Evolutionary conservation across 768 basidiomycete species (phyloP).

Genomic region (Hypsizygus marmoreus): DNA sequence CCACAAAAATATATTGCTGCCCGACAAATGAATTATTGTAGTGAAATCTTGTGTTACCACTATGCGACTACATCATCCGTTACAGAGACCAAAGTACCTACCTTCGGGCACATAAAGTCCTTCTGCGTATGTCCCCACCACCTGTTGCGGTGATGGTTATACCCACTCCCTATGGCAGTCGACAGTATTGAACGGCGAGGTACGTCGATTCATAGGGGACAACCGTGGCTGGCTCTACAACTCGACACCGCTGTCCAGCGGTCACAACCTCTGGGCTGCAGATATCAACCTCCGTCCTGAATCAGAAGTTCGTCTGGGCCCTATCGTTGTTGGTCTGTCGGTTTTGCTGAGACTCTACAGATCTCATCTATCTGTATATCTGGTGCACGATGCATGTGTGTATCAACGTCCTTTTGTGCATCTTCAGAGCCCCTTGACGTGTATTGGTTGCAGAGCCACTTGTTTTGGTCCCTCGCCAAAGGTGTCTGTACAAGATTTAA

Average conservation of each 20-base stretch:
- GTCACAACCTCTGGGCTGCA: slow-evolving; percentile 36
- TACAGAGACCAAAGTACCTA: slow-evolving; percentile 28
- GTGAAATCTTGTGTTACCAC: slow-evolving; percentile 42
- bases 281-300: slow-evolving; percentile 44
- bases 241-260: slow-evolving; percentile 17
- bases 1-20: neutral
- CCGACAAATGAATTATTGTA: slow-evolving; percentile 18
- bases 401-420: slow-evolving; percentile 7
- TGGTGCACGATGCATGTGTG: slow-evolving; percentile 52
- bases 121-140: slow-evolving; percentile 42
- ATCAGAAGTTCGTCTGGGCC: slow-evolving; percentile 31
- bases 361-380: slow-evolving; percentile 54
- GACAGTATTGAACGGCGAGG: slow-evolving; percentile 28
- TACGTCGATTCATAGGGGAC: slow-evolving; percentile 51
- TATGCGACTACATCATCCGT: slow-evolving; percentile 38
- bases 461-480: slow-evolving; percentile 55
- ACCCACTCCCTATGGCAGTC: slow-evolving; percentile 25
- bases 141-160: neutral
- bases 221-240: slow-evolving; percentile 53
- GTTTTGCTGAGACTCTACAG: slow-evolving; percentile 24
- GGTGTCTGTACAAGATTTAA: slow-evolving; percentile 49
- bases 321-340: neutral
- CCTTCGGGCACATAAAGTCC: slow-evolving; percentile 42
- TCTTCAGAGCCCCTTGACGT: slow-evolving; percentile 1
- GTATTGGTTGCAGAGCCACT: slow-evolving; percentile 46